Conservation (phyloP, 2,329 filamentous ascomycete genomes). For the Aspergillus sojae region DNA sequence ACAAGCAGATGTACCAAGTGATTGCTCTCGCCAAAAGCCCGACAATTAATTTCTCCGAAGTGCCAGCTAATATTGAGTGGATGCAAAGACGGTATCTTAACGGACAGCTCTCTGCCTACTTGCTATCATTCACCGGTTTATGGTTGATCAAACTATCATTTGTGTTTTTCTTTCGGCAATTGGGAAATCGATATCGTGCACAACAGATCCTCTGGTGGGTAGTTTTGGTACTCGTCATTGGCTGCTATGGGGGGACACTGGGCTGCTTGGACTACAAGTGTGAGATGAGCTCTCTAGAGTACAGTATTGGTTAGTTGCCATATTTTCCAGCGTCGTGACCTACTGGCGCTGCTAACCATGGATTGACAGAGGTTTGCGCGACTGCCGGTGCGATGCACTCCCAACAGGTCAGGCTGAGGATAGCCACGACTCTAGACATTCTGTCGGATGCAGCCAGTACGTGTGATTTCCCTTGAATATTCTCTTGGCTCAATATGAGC, state of each 20-base stretch:
- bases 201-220: constrained; percentile 11
- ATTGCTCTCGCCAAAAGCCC: neutral
- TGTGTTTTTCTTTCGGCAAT: constrained; percentile 7
- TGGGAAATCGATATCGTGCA: constrained; percentile 6
- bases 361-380: neutral
- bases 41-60: neutral
- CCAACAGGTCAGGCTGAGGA: neutral
- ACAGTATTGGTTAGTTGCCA: neutral
- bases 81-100: neutral
- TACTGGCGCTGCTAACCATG: neutral
- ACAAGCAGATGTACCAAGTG: neutral
- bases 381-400: neutral
- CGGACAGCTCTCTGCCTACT: constrained; percentile 7
- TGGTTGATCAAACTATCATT: constrained; percentile 11
- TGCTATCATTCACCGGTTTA: neutral
- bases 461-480: neutral
- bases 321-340: neutral
- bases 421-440: constrained; percentile 7
- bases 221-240: neutral
- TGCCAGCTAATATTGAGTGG: neutral
- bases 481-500: neutral
- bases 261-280: constrained; percentile 7
- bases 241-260: neutral
- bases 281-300: neutral
- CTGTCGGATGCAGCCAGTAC: constrained; percentile 11